Conservation (phyloP, 2,329 filamentous ascomycete genomes). For the Stromatinia cepivora region DNA sequence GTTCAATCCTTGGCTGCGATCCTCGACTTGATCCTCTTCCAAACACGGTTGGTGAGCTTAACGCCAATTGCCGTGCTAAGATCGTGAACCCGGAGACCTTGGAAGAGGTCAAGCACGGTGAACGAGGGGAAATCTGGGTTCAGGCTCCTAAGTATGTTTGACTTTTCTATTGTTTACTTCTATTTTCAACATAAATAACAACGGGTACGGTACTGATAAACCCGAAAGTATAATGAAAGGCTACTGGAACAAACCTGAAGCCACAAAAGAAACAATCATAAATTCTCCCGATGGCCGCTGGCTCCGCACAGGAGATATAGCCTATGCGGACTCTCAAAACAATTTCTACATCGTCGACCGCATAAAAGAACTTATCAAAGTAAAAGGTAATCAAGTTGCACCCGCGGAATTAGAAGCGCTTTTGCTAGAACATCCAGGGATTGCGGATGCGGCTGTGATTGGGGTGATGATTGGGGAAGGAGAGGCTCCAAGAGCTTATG, state of each 20-base stretch:
- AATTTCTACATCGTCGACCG: constrained; percentile 87
- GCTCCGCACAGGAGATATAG: constrained; percentile 53
- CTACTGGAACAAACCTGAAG: constrained; percentile 60
- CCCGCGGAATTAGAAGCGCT: constrained; percentile 51
- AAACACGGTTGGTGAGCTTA: constrained; percentile 63
- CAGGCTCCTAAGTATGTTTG: constrained; percentile 46
- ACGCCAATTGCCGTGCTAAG: constrained; percentile 68
- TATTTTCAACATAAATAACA: not conserved
- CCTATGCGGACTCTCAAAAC: constrained; percentile 69
- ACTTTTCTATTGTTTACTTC: accelerated
- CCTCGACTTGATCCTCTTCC: constrained; percentile 48
- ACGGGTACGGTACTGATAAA: not conserved
- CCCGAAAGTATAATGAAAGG: constrained; percentile 55
- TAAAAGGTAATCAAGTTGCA: constrained; percentile 51
- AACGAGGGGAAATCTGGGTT: constrained; percentile 48
- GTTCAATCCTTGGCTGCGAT: constrained; percentile 66
- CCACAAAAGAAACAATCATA: constrained; percentile 63
- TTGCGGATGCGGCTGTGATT: constrained; percentile 50
- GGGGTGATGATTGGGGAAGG: constrained; percentile 44
- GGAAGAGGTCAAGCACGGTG: constrained; percentile 42
- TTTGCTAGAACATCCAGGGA: constrained; percentile 44
- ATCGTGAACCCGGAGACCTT: constrained; percentile 55
- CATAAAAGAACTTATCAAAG: constrained; percentile 49
- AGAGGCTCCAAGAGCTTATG: constrained; percentile 61
- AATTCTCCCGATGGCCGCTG: constrained; percentile 69